phyloP scores from a whole-genome alignment of 2,329 filamentous ascomycete genomes.

The Fusarium sp. region DNA sequence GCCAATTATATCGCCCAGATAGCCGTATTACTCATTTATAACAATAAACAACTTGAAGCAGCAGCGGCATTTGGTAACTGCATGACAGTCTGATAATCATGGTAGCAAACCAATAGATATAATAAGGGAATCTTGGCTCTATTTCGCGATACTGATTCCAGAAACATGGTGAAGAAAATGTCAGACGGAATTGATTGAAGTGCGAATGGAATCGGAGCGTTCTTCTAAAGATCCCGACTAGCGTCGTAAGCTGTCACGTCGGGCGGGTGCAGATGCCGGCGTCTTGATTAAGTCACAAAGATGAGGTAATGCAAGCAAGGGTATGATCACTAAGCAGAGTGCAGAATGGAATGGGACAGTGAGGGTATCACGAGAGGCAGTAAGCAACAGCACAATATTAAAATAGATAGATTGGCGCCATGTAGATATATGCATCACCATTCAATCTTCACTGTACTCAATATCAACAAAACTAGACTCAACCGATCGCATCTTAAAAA shows the following conservation, averaged over 20 bases:
- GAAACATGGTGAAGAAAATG: neutral
- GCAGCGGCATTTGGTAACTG: neutral
- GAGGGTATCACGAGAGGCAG: neutral
- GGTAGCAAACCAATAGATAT: too few relatives aligned
- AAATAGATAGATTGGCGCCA: accelerated
- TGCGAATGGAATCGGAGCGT: neutral
- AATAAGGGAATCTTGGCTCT: too few relatives aligned
- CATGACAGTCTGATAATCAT: accelerated
- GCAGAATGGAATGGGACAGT: too few relatives aligned
- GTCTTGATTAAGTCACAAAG: neutral
- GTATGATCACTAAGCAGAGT: neutral
- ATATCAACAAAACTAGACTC: accelerated
- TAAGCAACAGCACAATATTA: neutral
- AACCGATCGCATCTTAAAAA: neutral
- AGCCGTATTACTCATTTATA: accelerated
- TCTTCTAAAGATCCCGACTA: neutral
- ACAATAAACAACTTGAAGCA: accelerated
- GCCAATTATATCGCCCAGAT: neutral
- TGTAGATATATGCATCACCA: accelerated
- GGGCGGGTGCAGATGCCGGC: neutral
- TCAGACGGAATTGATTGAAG: too few relatives aligned
- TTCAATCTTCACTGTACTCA: accelerated
- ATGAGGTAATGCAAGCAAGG: neutral
- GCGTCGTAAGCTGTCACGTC: neutral
- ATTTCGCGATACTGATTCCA: too few relatives aligned